Percentiles rank a stretch among this genome's conserved stretches.
Evolutionary conservation across 345 rosid species (phyloP).

Genomic region (Salix brachista): DNA sequence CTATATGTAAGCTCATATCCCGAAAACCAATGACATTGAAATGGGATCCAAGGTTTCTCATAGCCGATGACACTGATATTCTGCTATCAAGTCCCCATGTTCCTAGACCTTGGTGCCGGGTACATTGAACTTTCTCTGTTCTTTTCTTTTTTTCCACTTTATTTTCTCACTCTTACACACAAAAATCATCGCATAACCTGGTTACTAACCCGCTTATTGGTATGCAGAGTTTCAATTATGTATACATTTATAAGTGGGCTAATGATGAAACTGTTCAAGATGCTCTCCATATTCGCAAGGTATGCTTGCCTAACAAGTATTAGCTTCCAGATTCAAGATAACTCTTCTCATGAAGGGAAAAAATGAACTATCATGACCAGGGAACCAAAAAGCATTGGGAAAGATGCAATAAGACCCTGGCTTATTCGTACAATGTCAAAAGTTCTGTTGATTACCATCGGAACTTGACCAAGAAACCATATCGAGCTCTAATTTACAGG

Average conservation of each 20-base stretch:
- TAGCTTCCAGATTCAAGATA: not conserved
- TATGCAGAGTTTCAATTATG: not conserved
- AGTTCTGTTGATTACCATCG: conserved; percentile 13
- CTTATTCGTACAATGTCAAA: conserved; percentile 11
- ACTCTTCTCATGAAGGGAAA: too few relatives aligned
- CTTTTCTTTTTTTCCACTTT: not conserved
- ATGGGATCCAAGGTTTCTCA: not conserved
- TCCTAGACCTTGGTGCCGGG: conserved; percentile 30
- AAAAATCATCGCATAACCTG: not conserved
- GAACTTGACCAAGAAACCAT: conserved; percentile 14
- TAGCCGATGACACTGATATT: conserved; percentile 1
- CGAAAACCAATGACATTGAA: conserved; percentile 11
- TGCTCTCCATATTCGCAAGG: conserved; percentile 30
- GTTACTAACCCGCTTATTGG: not conserved
- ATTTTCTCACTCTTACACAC: not conserved
- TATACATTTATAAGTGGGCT: conserved; percentile 19
- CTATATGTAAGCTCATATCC: conserved; percentile 14
- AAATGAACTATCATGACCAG: not conserved
- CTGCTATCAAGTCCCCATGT: not conserved
- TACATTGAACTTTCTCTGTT: not conserved
- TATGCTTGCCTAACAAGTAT: not conserved
- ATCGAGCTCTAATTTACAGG: conserved; percentile 28
- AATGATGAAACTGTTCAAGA: conserved; percentile 29
- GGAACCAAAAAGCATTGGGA: conserved; percentile 20
- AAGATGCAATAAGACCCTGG: conserved; percentile 24